These are phyloP conservation scores for Sclerotinia subarctica DNA, from an alignment of 2,329 filamentous ascomycete species.

Conservation along the genomic window DNA sequence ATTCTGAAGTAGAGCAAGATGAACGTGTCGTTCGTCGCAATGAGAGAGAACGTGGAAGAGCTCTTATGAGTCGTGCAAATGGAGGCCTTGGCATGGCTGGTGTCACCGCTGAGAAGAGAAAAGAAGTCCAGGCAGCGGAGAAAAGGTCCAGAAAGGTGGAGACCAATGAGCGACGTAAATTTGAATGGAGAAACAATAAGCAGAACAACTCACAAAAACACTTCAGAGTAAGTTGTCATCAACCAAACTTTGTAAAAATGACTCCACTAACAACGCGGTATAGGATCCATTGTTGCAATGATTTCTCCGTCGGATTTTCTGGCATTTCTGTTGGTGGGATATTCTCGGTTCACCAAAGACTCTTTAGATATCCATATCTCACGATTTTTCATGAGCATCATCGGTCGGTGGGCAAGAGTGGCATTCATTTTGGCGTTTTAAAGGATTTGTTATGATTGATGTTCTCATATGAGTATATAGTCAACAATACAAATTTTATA, in stretches of 20 bases:
- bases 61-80: constrained; percentile 64
- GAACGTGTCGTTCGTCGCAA: constrained; percentile 41
- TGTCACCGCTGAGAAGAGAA: constrained; percentile 72
- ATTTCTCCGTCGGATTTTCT: constrained; percentile 22
- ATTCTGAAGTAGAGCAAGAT: constrained; percentile 45
- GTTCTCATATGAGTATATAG: constrained; percentile 1
- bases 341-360: constrained; percentile 12
- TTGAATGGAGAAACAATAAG: constrained; percentile 69
- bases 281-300: constrained; percentile 40
- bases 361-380: constrained; percentile 14
- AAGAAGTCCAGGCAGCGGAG: constrained; percentile 62
- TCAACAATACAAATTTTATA: not conserved
- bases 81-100: constrained; percentile 75
- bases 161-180: constrained; percentile 58
- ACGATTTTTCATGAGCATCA: constrained; percentile 13
- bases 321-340: constrained; percentile 19
- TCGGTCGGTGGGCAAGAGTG: constrained; percentile 5
- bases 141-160: constrained; percentile 66
- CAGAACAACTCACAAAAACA: constrained; percentile 66
- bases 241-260: constrained; percentile 1
- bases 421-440: constrained; percentile 14
- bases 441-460: constrained; percentile 12
- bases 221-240: constrained; percentile 53
- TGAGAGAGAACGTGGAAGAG: constrained; percentile 47
- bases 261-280: constrained; percentile 28